A percentile compares a stretch with the other conserved stretches of the same genome.
Conservation (phyloP, 1,139 yeast genomes). For the Kurtzmaniella quercitrusa region DNA sequence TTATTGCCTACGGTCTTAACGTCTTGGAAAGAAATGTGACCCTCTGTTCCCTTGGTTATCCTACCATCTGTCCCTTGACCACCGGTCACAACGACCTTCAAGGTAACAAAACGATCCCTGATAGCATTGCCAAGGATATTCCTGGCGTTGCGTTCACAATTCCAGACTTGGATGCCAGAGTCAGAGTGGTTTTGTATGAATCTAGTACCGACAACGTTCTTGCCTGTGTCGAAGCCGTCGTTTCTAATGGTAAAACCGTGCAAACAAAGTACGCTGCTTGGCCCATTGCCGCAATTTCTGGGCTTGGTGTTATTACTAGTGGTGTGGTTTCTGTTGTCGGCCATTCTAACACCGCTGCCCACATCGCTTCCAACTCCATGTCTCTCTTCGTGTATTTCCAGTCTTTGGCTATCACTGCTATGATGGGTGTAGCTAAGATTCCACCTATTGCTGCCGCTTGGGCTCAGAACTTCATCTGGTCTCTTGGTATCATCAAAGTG, state of each 20-base stretch:
- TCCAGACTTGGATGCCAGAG: conserved; percentile 94
- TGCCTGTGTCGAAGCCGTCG: conserved; percentile 90
- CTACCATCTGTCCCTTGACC: conserved; percentile 71
- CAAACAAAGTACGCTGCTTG: conserved; percentile 93
- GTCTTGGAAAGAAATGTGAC: conserved; percentile 52
- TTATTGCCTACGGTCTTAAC: conserved; percentile 83
- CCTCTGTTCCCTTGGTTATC: conserved; percentile 57
- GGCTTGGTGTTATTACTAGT: conserved; percentile 80
- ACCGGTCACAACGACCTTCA: conserved; percentile 82
- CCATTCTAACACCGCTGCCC: conserved; percentile 91
- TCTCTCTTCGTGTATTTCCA: conserved; percentile 93
- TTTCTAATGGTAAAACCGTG: conserved; percentile 88
- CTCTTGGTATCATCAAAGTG: conserved; percentile 81
- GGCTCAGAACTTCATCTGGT: conserved; percentile 97
- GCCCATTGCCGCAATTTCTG: conserved; percentile 93
- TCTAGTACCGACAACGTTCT: conserved; percentile 39
- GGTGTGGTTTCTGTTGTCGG: conserved; percentile 86
- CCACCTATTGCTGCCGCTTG: conserved; percentile 99
- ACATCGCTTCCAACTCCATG: conserved; percentile 92
- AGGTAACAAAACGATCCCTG: conserved; percentile 44
- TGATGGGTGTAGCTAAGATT: conserved; percentile 91
- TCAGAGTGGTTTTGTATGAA: conserved; percentile 63
- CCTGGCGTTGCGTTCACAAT: conserved; percentile 85
- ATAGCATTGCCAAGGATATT: conserved; percentile 44
- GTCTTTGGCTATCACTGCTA: conserved; percentile 83